Percentiles rank a stretch among this genome's conserved stretches.
These are phyloP conservation scores for Psilocybe sp. DNA, from an alignment of 768 basidiomycete genomes.

Conservation along the genomic window DNA sequence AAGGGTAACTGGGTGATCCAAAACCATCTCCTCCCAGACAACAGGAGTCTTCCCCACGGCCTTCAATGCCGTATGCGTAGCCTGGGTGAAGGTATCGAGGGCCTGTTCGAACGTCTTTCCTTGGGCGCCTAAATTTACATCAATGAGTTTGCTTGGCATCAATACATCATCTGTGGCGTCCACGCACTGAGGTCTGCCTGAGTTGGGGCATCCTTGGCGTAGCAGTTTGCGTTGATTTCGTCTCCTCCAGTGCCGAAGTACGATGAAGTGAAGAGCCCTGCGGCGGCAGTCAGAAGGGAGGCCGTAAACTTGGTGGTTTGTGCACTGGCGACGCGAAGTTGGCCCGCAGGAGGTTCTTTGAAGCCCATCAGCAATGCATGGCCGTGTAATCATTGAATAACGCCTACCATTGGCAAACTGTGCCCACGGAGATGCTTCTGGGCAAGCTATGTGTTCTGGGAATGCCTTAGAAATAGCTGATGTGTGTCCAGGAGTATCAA, in stretches of 20 bases:
- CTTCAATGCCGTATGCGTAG: conserved; percentile 52
- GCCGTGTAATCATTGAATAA: neutral
- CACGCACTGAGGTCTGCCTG: conserved; percentile 47
- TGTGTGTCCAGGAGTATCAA: conserved; percentile 87
- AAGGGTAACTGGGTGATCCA: conserved; percentile 44
- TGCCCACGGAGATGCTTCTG: conserved; percentile 54
- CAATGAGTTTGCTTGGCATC: neutral
- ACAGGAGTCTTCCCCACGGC: conserved; percentile 66
- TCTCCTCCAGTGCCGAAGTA: conserved; percentile 84
- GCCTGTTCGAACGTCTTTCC: conserved; percentile 61
- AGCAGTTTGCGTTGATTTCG: conserved; percentile 71
- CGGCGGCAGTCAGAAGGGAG: conserved; percentile 48
- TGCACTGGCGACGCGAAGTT: conserved; percentile 67
- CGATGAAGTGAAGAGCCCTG: conserved; percentile 47
- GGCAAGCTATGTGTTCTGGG: conserved; percentile 77
- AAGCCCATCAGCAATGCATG: neutral
- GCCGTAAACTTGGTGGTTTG: conserved; percentile 60
- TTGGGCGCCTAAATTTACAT: conserved; percentile 21
- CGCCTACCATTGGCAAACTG: conserved; percentile 50
- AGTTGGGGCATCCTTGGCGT: conserved; percentile 55
- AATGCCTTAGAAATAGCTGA: conserved; percentile 58
- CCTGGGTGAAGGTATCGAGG: conserved; percentile 54
- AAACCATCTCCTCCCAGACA: conserved; percentile 81
- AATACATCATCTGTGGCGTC: neutral
- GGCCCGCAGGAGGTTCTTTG: conserved; percentile 78